A percentile compares a stretch with the other conserved stretches of the same genome.
These are phyloP conservation scores for Aureobasidium namibiae DNA, from an alignment of 2,329 filamentous ascomycete genomes.

Conservation along the genomic window DNA sequence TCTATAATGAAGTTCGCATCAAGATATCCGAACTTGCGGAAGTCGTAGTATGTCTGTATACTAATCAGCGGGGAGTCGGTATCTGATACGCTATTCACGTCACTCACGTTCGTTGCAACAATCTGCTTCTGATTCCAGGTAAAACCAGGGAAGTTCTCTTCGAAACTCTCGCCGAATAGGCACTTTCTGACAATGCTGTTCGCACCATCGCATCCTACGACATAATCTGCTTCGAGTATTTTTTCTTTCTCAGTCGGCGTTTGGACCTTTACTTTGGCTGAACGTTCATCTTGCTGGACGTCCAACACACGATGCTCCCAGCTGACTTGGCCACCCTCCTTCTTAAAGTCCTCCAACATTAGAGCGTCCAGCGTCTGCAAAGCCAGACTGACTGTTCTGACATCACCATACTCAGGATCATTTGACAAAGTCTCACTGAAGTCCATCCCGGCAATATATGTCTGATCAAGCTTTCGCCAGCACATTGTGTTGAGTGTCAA, in stretches of 20 bases:
- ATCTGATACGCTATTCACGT: background rate
- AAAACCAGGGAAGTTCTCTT: conserved; percentile 20
- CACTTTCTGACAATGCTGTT: conserved; percentile 18
- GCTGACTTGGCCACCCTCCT: conserved; percentile 17
- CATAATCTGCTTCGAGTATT: conserved; percentile 16
- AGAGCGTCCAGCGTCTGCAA: conserved; percentile 21
- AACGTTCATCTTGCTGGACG: conserved; percentile 21
- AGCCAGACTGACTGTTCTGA: conserved; percentile 19
- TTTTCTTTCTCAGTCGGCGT: conserved; percentile 16
- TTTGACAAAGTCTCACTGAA: conserved; percentile 20
- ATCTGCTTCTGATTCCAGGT: conserved; percentile 17
- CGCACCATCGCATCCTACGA: conserved; percentile 20
- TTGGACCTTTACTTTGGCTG: conserved; percentile 22
- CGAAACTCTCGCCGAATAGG: conserved; percentile 20
- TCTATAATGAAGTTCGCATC: conserved; percentile 36
- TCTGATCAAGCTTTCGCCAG: conserved; percentile 22
- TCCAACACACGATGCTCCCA: conserved; percentile 21
- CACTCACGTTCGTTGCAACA: conserved; percentile 16
- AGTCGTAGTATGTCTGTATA: conserved; percentile 24
- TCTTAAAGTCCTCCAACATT: conserved; percentile 19
- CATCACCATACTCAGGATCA: conserved; percentile 14
- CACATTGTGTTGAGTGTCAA: conserved; percentile 21
- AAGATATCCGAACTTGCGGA: conserved; percentile 29
- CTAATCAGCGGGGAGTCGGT: background rate
- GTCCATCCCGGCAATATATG: conserved; percentile 22